Evolutionary conservation across 345 rosid genomes (phyloP).

Genomic region (Eutrema japonicum): DNA sequence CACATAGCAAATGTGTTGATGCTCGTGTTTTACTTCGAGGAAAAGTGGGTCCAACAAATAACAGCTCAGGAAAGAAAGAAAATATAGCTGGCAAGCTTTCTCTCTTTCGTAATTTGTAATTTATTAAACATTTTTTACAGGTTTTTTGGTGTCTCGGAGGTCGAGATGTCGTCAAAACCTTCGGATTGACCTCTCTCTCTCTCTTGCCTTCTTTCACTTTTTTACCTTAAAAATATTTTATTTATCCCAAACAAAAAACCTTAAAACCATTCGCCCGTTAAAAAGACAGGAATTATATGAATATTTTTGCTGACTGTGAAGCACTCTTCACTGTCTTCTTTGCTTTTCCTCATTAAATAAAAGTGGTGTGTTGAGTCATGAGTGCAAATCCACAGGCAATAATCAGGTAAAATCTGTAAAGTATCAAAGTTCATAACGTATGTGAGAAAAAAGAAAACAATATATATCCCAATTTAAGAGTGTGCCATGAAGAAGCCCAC

Average conservation of each 20-base stretch:
- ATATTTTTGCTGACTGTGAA: neutral
- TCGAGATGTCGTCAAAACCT: conserved; percentile 45
- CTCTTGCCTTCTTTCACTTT: neutral
- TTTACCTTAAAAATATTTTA: neutral
- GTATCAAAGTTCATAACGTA: conserved; percentile 10
- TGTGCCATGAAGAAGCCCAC: conserved; percentile 23
- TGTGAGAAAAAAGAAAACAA: neutral
- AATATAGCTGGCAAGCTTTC: conserved; percentile 24
- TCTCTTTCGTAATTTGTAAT: neutral
- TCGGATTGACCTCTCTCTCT: conserved; percentile 4
- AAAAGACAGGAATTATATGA: neutral
- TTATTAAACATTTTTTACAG: neutral
- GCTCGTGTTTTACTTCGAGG: too few relatives aligned
- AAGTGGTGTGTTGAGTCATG: conserved; percentile 10
- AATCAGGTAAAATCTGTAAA: conserved; percentile 30
- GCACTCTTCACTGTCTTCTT: neutral
- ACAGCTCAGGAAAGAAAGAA: conserved; percentile 21
- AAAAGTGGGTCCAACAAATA: conserved; percentile 20
- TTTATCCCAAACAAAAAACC: neutral
- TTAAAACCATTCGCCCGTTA: conserved; percentile 5
- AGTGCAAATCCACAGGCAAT: conserved; percentile 23
- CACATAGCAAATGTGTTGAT: too few relatives aligned
- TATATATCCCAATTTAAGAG: conserved; percentile 15
- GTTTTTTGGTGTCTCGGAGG: conserved; percentile 34
- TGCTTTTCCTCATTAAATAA: neutral